These are phyloP conservation scores for Apiotrichum domesticum DNA, from an alignment of 1,284 basidiomycete genomes.

Conservation along the genomic window DNA sequence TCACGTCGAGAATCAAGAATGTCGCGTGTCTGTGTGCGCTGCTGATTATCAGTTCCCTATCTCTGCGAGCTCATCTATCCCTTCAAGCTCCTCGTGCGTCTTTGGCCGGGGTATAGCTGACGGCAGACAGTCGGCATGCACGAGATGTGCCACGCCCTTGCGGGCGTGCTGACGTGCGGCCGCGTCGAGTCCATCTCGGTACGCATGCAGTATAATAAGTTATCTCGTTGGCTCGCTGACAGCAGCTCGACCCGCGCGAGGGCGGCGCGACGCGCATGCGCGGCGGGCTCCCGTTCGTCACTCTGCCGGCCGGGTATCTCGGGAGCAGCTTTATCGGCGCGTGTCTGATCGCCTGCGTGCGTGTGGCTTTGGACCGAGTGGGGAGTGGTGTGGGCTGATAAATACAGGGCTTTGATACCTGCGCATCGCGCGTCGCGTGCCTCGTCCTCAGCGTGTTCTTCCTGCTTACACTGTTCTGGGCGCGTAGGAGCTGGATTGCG, in stretches of 20 bases:
- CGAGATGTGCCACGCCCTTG: constrained; percentile 74
- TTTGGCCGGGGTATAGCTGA: constrained; percentile 9
- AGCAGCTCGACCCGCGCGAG: constrained; percentile 59
- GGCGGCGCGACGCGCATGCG: constrained; percentile 90
- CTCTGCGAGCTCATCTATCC: constrained; percentile 67
- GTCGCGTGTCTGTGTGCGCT: not conserved
- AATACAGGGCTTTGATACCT: constrained; percentile 68
- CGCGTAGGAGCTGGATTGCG: constrained; percentile 64
- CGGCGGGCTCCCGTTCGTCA: constrained; percentile 76
- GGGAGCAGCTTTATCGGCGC: constrained; percentile 89
- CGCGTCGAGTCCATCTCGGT: constrained; percentile 74
- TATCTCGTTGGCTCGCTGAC: constrained; percentile 48
- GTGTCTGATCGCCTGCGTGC: constrained; percentile 72
- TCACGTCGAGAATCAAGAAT: no score
- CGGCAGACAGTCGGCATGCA: constrained; percentile 78
- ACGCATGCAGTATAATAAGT: constrained; percentile 17
- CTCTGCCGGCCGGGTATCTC: constrained; percentile 76
- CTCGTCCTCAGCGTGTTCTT: constrained; percentile 79
- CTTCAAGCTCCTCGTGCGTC: constrained; percentile 65
- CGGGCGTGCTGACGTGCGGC: constrained; percentile 77
- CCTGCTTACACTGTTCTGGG: constrained; percentile 85
- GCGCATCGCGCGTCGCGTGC: constrained; percentile 83
- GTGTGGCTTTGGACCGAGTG: constrained; percentile 2
- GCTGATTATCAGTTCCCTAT: constrained; percentile 26
- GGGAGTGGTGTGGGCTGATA: no score